Base-by-base conservation (phyloP, 2,329 filamentous ascomycete genomes). In the Dactylella cylindrospora region DNA sequence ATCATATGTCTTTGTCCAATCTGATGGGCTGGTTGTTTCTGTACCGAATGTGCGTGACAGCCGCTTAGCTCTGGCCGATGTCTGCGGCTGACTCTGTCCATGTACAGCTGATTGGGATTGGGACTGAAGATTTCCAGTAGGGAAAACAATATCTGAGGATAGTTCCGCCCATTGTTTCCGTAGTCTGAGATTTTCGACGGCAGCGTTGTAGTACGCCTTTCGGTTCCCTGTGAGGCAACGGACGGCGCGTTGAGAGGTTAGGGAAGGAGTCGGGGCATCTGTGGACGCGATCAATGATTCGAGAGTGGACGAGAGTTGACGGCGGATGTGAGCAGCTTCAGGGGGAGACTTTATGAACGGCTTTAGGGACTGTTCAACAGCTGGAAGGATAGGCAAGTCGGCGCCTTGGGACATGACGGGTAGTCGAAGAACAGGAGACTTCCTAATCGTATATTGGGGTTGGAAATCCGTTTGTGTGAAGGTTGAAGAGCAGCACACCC, bases 161-260 rank as follows among this genome's bases (percentile, higher is more conserved):
- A 62, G 15, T 5, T 62, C 57, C n/a, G 49, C 41, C 57, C 57
- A 62, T 62, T 62, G 57, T 47, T 50, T 54, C 4, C 43, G 43
- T 26, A 62, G 29, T 17, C 57, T 49, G 8, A 49, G 31, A 32
- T 62, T 54, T 35, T 62, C 57, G 38, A 62, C 31, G 19, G 57
- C 49, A 15, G 57, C 57, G 20, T 29, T 47, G 38, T 62, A 62
- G 43, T 62, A 62, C 22, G 57, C 57, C 33, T 62, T 62, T 10
- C 57, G 41, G 19, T 49, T 62, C 38, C 57, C 57, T 13, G 57
- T 62, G 25, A 62, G 44, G 10, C 29, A 49, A 23, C 49, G 49
- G 29, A 44, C 38, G 17, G 57, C 57, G 57, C 57, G 57, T 62
- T 62, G 57, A 38, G 49, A 28, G 2, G 49, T 54, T 13, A 62